Evolutionary conservation across 2,329 filamentous ascomycete species (phyloP).

Genomic region (Fusarium staphyleae): DNA sequence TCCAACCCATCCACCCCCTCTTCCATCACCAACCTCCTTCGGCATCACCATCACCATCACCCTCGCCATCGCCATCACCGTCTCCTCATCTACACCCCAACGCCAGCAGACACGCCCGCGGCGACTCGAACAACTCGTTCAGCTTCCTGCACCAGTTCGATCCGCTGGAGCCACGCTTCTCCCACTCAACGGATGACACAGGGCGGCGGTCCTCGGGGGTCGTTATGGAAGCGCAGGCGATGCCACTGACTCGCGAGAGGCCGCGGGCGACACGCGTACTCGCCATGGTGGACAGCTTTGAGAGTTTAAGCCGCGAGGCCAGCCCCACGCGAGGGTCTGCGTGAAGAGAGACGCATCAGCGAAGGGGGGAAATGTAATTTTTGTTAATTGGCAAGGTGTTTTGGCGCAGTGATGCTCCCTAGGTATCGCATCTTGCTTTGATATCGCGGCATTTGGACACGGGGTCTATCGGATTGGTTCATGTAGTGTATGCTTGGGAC

Average conservation of each 20-base stretch:
- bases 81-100: conserved; percentile 13
- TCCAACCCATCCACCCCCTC: conserved; percentile 32
- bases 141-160: conserved; percentile 34
- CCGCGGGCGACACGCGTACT: conserved; percentile 55
- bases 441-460: background rate
- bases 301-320: conserved; percentile 53
- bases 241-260: conserved; percentile 48
- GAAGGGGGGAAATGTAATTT: conserved; percentile 1
- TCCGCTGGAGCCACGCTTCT: conserved; percentile 34
- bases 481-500: conserved; percentile 10
- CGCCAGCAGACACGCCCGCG: conserved; percentile 16
- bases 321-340: conserved; percentile 45
- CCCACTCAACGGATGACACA: conserved; percentile 41
- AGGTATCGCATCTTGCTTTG: background rate
- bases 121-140: conserved; percentile 25
- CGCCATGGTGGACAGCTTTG: conserved; percentile 64
- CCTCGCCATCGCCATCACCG: conserved; percentile 21
- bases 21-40: conserved; percentile 25
- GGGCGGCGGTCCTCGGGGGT: conserved; percentile 45
- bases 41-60: conserved; percentile 14
- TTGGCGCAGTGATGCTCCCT: conserved; percentile 24
- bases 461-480: conserved; percentile 2
- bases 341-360: background rate
- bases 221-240: conserved; percentile 56
- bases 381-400: conserved; percentile 28